Percentiles rank a stretch among this genome's conserved stretches.
Evolutionary conservation across 768 basidiomycete species (phyloP).

Genomic region (Dacryopinax primogenitus): DNA sequence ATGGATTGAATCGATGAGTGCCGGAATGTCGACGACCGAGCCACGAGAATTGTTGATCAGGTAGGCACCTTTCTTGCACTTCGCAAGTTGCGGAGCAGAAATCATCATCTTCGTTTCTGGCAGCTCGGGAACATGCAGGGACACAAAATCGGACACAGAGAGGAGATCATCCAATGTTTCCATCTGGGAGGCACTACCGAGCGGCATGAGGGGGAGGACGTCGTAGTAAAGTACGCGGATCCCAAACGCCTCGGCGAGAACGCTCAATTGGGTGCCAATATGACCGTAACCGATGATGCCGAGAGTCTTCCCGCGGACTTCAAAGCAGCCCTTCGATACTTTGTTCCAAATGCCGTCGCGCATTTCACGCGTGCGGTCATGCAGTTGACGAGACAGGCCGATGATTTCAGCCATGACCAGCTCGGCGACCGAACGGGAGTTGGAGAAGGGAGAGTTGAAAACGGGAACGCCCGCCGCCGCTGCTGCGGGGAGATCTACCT

Average conservation of each 20-base stretch:
- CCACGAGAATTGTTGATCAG: conserved; percentile 98
- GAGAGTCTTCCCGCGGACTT: conserved; percentile 91
- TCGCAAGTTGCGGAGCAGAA: conserved; percentile 52
- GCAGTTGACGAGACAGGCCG: conserved; percentile 84
- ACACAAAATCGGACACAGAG: conserved; percentile 75
- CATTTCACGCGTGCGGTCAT: conserved; percentile 79
- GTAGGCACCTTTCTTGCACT: conserved; percentile 92
- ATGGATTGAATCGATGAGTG: conserved; percentile 65
- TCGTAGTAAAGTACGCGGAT: conserved; percentile 94
- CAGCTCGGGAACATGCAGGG: conserved; percentile 91
- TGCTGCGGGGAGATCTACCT: conserved; percentile 80
- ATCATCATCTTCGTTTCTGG: conserved; percentile 96
- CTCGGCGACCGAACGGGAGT: conserved; percentile 97
- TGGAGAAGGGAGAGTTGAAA: conserved; percentile 98
- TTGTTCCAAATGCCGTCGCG: conserved; percentile 94
- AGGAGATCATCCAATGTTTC: conserved; percentile 66
- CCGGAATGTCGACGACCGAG: conserved; percentile 87
- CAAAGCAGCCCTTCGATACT: conserved; percentile 96
- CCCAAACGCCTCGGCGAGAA: conserved; percentile 90
- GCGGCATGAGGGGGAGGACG: conserved; percentile 91
- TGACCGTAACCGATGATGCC: conserved; percentile 98
- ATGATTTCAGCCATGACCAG: conserved; percentile 90
- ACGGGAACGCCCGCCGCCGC: conserved; percentile 85
- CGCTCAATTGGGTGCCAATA: conserved; percentile 93
- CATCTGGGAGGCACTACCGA: conserved; percentile 85